Percentiles rank a stretch among this genome's conserved stretches.
phyloP scores from a whole-genome alignment of 2,329 filamentous ascomycete genomes.

The Zasmidium cellare region DNA sequence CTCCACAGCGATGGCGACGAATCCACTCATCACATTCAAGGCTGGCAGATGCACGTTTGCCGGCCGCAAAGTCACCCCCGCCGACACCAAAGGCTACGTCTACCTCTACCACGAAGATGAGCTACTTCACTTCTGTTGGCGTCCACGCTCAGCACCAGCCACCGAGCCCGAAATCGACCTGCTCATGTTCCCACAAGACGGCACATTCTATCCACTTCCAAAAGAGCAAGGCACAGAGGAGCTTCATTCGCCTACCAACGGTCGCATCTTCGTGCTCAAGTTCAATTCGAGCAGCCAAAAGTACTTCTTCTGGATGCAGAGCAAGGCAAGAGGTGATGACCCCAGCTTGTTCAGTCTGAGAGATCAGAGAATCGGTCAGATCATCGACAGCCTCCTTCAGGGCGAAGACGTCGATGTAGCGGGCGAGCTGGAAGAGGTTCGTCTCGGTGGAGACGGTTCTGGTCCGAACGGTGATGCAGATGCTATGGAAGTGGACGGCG shows the following conservation, averaged over 20 bases:
- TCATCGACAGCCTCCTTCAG: conserved; percentile 81
- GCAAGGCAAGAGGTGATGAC: conserved; percentile 70
- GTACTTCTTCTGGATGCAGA: conserved; percentile 95
- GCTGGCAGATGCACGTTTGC: conserved; percentile 75
- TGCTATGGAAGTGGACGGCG: conserved; percentile 71
- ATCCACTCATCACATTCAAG: conserved; percentile 93
- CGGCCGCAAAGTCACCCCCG: conserved; percentile 69
- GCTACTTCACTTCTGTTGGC: conserved; percentile 96
- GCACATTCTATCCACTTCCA: conserved; percentile 69
- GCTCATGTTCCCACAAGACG: conserved; percentile 89
- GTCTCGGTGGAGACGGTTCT: conserved; percentile 62
- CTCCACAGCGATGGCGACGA: conserved; percentile 68
- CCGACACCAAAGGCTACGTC: conserved; percentile 76
- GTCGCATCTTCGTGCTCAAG: conserved; percentile 89
- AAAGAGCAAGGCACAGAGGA: conserved; percentile 50
- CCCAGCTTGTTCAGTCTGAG: conserved; percentile 78
- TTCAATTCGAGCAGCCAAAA: conserved; percentile 90
- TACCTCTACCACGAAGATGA: conserved; percentile 95
- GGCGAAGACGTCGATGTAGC: conserved; percentile 84
- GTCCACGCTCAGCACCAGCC: conserved; percentile 69
- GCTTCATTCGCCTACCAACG: conserved; percentile 69
- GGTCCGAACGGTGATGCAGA: conserved; percentile 53
- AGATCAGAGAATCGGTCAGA: conserved; percentile 82
- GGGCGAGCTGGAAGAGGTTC: conserved; percentile 62
- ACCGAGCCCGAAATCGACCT: conserved; percentile 81